Conservation (phyloP, 345 rosid species). For the Ceriops tagal region DNA sequence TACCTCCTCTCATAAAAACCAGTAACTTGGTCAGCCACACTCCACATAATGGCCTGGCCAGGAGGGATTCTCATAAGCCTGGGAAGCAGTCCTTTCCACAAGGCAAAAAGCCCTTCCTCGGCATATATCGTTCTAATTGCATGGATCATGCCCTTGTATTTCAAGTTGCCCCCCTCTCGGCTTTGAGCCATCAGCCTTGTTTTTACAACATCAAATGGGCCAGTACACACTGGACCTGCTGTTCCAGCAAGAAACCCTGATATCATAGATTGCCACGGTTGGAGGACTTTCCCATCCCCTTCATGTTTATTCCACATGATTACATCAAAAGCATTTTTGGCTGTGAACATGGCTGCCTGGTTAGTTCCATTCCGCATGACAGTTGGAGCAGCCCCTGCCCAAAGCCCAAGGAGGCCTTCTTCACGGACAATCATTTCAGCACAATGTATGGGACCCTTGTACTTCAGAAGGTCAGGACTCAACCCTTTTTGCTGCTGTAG, state of each 20-base stretch:
- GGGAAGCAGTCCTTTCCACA: conserved; percentile 94
- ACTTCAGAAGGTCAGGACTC: conserved; percentile 71
- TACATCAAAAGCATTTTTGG: conserved; percentile 76
- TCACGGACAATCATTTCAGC: conserved; percentile 60
- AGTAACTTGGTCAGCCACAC: conserved; percentile 88
- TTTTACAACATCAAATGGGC: conserved; percentile 98
- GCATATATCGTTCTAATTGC: conserved; percentile 76
- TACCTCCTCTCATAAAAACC: conserved; percentile 76
- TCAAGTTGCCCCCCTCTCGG: conserved; percentile 51
- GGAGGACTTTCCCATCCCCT: conserved; percentile 82
- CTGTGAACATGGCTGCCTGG: conserved; percentile 96
- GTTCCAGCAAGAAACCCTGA: conserved; percentile 96
- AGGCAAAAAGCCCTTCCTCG: conserved; percentile 72
- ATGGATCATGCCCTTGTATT: conserved; percentile 89
- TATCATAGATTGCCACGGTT: conserved; percentile 94
- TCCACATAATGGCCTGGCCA: conserved; percentile 99
- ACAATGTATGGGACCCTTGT: conserved; percentile 91
- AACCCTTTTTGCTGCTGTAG: conserved; percentile 92
- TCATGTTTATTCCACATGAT: conserved; percentile 90
- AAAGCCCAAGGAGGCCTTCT: conserved; percentile 78
- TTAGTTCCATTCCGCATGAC: conserved; percentile 97
- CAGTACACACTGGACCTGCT: conserved; percentile 87
- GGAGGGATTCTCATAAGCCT: conserved; percentile 98
- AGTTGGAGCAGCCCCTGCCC: conserved; percentile 97
- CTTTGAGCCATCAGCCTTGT: conserved; percentile 95